Conservation (phyloP, 306 rosid species). For the Vigna nakashimae region DNA sequence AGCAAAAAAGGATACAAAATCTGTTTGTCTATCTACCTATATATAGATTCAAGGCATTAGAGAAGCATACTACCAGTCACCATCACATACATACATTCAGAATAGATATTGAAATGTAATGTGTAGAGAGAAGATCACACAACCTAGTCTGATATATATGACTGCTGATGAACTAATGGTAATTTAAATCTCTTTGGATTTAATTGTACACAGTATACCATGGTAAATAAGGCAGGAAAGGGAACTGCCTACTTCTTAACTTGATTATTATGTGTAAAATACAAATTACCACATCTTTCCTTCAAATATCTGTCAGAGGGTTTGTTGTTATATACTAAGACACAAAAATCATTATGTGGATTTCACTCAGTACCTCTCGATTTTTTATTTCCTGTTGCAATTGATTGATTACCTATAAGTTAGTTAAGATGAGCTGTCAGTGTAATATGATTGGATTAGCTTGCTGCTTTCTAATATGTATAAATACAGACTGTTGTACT, state of each 20-base stretch:
- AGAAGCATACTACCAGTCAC: constrained; percentile 26
- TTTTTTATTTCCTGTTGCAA: background rate
- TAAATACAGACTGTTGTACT: background rate
- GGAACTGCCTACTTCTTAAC: background rate
- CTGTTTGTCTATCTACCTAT: background rate
- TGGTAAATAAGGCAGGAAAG: background rate
- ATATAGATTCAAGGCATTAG: background rate
- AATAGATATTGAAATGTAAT: constrained; percentile 21
- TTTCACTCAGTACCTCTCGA: background rate
- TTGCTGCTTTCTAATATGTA: background rate
- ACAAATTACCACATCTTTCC: background rate
- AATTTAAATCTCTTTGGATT: background rate
- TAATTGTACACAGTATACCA: background rate
- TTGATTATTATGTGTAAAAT: background rate
- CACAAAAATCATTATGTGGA: background rate
- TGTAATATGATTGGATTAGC: background rate
- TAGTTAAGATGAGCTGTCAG: background rate
- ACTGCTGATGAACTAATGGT: constrained; percentile 5
- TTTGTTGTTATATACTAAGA: background rate
- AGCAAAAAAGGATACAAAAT: background rate
- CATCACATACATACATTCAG: background rate
- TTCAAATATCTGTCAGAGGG: background rate
- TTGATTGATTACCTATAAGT: background rate
- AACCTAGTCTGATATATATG: background rate
- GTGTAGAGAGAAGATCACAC: background rate